Conservation (phyloP, 108 stramenopile species). For the Parmales sp. region DNA sequence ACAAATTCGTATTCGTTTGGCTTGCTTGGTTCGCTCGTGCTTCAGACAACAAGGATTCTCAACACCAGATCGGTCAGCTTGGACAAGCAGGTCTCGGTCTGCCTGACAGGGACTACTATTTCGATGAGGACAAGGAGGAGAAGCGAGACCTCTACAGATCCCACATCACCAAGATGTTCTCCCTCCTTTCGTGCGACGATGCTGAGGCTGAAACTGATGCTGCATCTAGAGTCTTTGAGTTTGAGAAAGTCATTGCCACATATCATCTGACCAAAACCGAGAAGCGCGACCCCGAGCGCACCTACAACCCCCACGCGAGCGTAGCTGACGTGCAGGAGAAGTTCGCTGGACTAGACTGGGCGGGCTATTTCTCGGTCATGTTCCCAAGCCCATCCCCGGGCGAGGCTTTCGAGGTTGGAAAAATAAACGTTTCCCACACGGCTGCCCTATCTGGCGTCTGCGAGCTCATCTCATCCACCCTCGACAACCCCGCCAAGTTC, state of each 20-base stretch:
- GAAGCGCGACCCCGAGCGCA: constrained; percentile 55
- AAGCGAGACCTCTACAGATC: constrained; percentile 44
- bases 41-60: constrained; percentile 47
- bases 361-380: constrained; percentile 48
- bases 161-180: constrained; percentile 45
- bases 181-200: constrained; percentile 27
- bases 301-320: constrained; percentile 58
- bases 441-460: constrained; percentile 41
- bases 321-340: constrained; percentile 15
- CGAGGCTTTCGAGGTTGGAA: constrained; percentile 40
- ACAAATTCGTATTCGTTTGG: too few relatives aligned
- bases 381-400: constrained; percentile 26
- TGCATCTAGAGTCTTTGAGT: constrained; percentile 11
- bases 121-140: constrained; percentile 66
- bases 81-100: constrained; percentile 55
- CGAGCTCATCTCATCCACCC: constrained; percentile 23
- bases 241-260: constrained; percentile 32
- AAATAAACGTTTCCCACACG: constrained; percentile 53
- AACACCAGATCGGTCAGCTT: constrained; percentile 42
- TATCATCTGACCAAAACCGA: constrained; percentile 69
- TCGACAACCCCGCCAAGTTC: constrained; percentile 21
- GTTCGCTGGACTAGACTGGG: constrained; percentile 17
- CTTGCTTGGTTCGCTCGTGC: too few relatives aligned
- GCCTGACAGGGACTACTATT: constrained; percentile 72
- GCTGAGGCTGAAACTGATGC: constrained; percentile 17